These are phyloP conservation scores for Teratosphaeria gauchensis DNA, from an alignment of 2,329 filamentous ascomycete genomes.

Conservation along the genomic window DNA sequence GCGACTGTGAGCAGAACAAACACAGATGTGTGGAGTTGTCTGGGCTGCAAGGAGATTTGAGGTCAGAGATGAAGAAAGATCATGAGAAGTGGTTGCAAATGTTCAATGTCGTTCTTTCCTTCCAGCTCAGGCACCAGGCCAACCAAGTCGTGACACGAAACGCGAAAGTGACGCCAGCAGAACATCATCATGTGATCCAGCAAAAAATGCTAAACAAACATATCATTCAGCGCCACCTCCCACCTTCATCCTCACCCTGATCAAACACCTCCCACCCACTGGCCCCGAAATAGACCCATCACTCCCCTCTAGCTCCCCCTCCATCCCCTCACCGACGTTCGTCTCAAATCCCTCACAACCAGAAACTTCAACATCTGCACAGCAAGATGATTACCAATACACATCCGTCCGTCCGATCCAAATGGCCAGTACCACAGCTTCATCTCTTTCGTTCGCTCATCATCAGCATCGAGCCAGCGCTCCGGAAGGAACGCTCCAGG, in stretches of 20 bases:
- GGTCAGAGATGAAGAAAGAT: neutral
- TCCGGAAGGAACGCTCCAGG: too few species aligned
- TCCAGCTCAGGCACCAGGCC: neutral
- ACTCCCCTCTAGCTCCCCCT: neutral
- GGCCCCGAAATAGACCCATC: neutral
- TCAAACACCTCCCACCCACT: neutral
- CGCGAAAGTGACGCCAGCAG: too few species aligned
- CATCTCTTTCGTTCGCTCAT: too few species aligned
- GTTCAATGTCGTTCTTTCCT: neutral
- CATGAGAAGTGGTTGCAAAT: neutral
- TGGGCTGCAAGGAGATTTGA: neutral
- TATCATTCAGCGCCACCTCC: neutral
- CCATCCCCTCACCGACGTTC: neutral
- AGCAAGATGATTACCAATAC: neutral
- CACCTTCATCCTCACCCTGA: neutral
- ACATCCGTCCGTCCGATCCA: too few species aligned
- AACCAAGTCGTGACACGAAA: neutral
- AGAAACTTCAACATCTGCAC: neutral
- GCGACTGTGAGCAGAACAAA: neutral
- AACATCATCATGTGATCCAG: neutral
- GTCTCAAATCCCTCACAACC: neutral
- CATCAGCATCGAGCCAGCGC: too few species aligned
- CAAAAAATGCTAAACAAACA: too few species aligned
- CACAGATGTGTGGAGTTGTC: neutral
- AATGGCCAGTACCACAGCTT: too few species aligned